Evolutionary conservation across 352 stramenopile genomes (phyloP), one percentile per base, ranked within the genome.

Genomic region (Phytophthora gonapodyides): DNA sequence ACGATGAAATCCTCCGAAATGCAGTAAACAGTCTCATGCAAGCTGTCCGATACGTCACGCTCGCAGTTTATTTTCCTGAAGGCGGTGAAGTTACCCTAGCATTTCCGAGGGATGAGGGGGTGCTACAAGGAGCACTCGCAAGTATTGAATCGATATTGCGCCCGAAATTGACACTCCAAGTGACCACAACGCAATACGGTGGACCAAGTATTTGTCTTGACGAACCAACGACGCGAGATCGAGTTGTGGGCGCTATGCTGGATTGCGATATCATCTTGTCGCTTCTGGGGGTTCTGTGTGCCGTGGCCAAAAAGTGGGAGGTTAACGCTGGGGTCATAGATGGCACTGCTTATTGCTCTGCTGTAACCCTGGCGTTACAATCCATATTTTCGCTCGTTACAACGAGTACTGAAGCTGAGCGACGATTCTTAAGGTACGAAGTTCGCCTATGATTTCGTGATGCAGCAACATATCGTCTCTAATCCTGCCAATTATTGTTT

Each of bases 1-100:
- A 81, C 27, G 78, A 74, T 45, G 64, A 60, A 33, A 66, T 55
- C 27, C 52, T 81, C 11, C 79, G 72, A 56, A 84, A 84, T 60
- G 40, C 59, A 1, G 45, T 87, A 37, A 88, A 87, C 54, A 80
- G 75, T 37, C 41, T 87, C 19, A 53, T 87, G 15, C 79, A 89
- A 61, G 70, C 75, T 11, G 27, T 87, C 55, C 79, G 79, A 13
- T 84, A 79, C 34, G 64, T 80, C 16, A 57, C 72, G 2, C 46
- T 88, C 10, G 63, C 75, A 2, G 36, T 82, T 24, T 77, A 82
- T 37, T 80, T 73, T 49, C 69, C 61, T 31, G 21, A 69, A 10
- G 61, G 75, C 48, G 31, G 34, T 1, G 48, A 61, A 8, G 50
- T 78, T 34, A 60, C 59, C 11, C 63, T 80, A 24, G 57, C 47